These are phyloP conservation scores for Laburnicola sp. DNA, from an alignment of 2,329 filamentous ascomycete species.

Conservation along the genomic window DNA sequence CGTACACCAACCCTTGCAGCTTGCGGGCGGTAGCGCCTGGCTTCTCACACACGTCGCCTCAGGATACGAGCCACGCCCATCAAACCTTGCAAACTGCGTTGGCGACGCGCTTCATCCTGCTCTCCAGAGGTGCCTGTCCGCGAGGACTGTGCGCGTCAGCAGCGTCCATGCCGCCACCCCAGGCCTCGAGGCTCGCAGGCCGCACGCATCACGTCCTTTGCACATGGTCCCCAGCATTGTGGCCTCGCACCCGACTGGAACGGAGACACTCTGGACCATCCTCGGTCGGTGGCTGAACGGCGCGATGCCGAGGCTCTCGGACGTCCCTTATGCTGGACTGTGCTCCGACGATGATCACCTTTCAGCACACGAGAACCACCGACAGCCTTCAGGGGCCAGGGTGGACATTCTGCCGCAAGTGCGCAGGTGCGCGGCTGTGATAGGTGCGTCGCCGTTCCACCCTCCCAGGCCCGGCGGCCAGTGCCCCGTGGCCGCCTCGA, in stretches of 20 bases:
- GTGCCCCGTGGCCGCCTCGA: background rate
- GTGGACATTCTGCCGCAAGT: conserved; percentile 19
- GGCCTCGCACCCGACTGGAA: too few relatives aligned
- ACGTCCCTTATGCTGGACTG: background rate
- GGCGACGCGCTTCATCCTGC: background rate
- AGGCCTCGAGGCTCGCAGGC: too few relatives aligned
- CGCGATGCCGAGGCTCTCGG: conserved; percentile 4
- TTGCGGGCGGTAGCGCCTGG: background rate
- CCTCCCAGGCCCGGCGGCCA: conserved; percentile 2
- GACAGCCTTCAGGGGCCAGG: conserved; percentile 31
- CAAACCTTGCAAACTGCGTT: background rate
- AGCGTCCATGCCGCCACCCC: background rate
- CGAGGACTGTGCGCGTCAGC: conserved; percentile 7
- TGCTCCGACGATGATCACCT: conserved; percentile 11
- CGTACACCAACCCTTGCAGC: too few relatives aligned
- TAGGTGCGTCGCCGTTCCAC: conserved; percentile 21
- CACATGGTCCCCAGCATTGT: background rate
- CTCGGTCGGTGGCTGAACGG: conserved; percentile 3
- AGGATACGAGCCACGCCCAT: conserved; percentile 2
- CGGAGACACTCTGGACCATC: too few relatives aligned
- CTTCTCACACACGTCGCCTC: background rate
- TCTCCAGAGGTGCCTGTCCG: background rate
- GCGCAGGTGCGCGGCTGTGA: conserved; percentile 25
- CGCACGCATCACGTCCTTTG: background rate
- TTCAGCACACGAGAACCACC: conserved; percentile 30